Evolutionary conservation across 1,139 yeast genomes (phyloP).

Genomic region (Kurtzmaniella quercitrusa): DNA sequence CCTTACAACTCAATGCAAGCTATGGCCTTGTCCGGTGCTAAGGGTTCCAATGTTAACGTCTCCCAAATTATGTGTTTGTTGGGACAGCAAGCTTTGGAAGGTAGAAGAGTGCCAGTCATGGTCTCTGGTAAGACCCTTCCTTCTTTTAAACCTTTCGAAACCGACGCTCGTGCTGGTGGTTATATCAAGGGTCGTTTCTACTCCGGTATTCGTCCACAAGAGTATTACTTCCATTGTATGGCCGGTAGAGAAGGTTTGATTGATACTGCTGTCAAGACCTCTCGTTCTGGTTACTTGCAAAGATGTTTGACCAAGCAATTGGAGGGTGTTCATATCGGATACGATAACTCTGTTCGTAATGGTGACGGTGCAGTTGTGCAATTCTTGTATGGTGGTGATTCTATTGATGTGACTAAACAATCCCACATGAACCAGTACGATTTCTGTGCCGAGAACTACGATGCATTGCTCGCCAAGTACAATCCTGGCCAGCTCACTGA

Average conservation of each 20-base stretch:
- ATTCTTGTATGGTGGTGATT: conserved; percentile 97
- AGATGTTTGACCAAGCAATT: conserved; percentile 97
- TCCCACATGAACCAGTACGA: conserved; percentile 91
- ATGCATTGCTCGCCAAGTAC: conserved; percentile 79
- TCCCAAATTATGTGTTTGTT: conserved; percentile 99
- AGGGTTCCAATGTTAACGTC: conserved; percentile 97
- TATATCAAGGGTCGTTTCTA: conserved; percentile 96
- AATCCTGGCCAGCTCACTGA: conserved; percentile 76
- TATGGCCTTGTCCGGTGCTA: conserved; percentile 98
- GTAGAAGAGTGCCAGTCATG: conserved; percentile 99
- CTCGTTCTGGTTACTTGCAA: conserved; percentile 97
- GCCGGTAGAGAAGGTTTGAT: conserved; percentile 99
- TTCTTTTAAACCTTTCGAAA: conserved; percentile 92
- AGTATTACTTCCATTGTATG: conserved; percentile 99
- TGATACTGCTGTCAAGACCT: conserved; percentile 98
- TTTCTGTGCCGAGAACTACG: conserved; percentile 90
- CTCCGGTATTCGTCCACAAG: conserved; percentile 98
- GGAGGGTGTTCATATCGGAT: conserved; percentile 93
- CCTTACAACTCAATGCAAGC: conserved; percentile 98
- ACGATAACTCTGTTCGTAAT: conserved; percentile 95
- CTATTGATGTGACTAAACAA: conserved; percentile 91
- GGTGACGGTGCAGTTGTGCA: conserved; percentile 92
- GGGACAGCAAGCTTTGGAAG: conserved; percentile 99
- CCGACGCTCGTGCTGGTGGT: conserved; percentile 98
- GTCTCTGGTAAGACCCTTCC: conserved; percentile 97